These are phyloP conservation scores for Entomortierella lignicola DNA, from an alignment of 192 early-diverging fungal species.

Conservation along the genomic window DNA sequence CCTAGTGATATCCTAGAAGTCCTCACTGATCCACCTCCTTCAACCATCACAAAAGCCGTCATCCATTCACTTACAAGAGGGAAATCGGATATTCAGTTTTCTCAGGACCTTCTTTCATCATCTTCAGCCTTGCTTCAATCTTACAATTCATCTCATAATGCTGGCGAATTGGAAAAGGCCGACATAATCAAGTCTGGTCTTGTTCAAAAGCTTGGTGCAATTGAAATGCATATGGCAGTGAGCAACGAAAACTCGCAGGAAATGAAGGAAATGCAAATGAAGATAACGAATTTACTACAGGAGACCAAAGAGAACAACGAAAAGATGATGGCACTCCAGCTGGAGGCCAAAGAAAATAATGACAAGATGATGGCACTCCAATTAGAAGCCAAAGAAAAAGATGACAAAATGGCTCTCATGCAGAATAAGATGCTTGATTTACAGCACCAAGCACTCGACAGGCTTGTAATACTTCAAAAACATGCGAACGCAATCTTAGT, in stretches of 20 bases:
- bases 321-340: neutral
- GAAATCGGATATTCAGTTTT: neutral
- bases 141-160: neutral
- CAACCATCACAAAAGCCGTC: neutral
- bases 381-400: no score
- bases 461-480: neutral
- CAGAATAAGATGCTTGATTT: neutral
- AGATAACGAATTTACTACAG: neutral
- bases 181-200: slow-evolving; percentile 2
- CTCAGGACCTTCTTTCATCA: slow-evolving; percentile 1
- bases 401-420: no score
- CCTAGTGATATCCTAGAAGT: neutral
- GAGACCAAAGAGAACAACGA: neutral
- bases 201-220: neutral
- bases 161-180: neutral
- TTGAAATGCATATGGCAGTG: no score
- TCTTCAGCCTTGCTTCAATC: neutral
- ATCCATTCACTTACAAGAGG: no score
- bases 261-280: neutral
- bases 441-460: neutral
- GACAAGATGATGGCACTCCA: slow-evolving; percentile 1
- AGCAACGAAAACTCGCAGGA: neutral
- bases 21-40: neutral
- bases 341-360: slow-evolving; percentile 1
- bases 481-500: no score